Percentiles rank a stretch among this genome's conserved stretches.
These are phyloP conservation scores for Emmonsiellopsis sp. DNA, from an alignment of 2,329 filamentous ascomycete genomes.

Conservation along the genomic window DNA sequence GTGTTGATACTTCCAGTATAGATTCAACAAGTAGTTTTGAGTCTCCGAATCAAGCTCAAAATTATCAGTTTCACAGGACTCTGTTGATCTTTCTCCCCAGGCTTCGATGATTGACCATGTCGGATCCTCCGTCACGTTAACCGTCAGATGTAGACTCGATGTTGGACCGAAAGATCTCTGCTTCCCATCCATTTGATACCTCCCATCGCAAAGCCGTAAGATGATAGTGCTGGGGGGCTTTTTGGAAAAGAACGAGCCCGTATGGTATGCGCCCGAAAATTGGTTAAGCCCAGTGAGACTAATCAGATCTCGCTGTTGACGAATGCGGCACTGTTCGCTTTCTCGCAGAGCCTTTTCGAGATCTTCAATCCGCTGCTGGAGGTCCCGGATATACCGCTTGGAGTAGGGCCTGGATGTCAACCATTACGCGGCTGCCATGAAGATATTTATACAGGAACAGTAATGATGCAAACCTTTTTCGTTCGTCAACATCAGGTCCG, in stretches of 20 bases:
- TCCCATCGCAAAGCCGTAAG: constrained; percentile 3
- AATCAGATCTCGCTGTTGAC: background rate
- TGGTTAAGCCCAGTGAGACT: constrained; percentile 4
- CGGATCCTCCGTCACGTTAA: constrained; percentile 1
- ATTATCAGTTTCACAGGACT: background rate
- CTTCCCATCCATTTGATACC: constrained; percentile 5
- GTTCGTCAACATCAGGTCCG: constrained; percentile 6
- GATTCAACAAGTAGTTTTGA: constrained; percentile 6
- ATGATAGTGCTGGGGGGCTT: constrained; percentile 3
- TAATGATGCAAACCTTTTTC: constrained; percentile 1
- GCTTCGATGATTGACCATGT: constrained; percentile 1
- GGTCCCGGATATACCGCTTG: constrained; percentile 11
- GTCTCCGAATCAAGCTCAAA: constrained; percentile 5
- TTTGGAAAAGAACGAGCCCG: background rate
- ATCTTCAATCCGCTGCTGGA: constrained; percentile 9
- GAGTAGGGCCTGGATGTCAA: constrained; percentile 7
- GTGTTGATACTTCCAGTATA: constrained; percentile 9
- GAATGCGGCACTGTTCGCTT: background rate
- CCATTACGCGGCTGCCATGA: background rate
- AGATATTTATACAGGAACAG: background rate
- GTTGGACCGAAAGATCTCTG: constrained; percentile 3
- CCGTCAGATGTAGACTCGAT: constrained; percentile 5
- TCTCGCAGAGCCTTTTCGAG: constrained; percentile 9
- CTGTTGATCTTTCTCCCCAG: constrained; percentile 3
- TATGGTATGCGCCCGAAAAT: constrained; percentile 2